phyloP scores from a whole-genome alignment of 2,329 filamentous ascomycete genomes.

The Helminthosporium solani region DNA sequence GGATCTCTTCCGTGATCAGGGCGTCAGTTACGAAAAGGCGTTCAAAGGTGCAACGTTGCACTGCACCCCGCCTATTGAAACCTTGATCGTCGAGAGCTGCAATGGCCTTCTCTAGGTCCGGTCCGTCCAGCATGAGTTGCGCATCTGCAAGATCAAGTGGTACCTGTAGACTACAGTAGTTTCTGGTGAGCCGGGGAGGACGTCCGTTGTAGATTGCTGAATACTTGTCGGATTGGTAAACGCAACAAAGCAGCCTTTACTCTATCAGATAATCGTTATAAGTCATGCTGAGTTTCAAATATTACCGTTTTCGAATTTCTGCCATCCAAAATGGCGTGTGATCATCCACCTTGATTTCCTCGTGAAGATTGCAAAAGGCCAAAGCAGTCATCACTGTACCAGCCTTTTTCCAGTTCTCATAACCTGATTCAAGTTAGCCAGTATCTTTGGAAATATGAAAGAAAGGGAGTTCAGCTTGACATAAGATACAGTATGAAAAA shows the following conservation, averaged over 20 bases:
- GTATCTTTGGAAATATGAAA: not conserved
- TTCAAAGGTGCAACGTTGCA: constrained; percentile 49
- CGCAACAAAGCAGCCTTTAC: constrained; percentile 26
- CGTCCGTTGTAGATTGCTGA: constrained; percentile 55
- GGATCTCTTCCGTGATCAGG: constrained; percentile 57
- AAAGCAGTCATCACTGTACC: constrained; percentile 30
- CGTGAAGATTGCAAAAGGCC: constrained; percentile 41
- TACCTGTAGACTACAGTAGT: constrained; percentile 56
- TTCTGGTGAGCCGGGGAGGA: constrained; percentile 55
- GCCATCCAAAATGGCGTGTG: constrained; percentile 39
- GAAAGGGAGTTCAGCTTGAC: no score
- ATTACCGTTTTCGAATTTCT: constrained; percentile 34
- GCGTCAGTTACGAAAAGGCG: constrained; percentile 53
- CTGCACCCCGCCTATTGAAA: constrained; percentile 52
- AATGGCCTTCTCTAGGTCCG: constrained; percentile 44
- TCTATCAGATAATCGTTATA: not conserved
- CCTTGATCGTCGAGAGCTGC: constrained; percentile 50
- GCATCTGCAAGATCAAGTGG: constrained; percentile 58
- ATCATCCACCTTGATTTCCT: constrained; percentile 35
- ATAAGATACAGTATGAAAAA: no score
- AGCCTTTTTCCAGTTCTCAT: constrained; percentile 36
- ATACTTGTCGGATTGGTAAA: constrained; percentile 51
- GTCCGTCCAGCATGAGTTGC: constrained; percentile 49
- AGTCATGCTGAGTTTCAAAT: no score
- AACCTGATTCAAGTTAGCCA: constrained; percentile 15